These are phyloP conservation scores for Panicum hallii DNA, from an alignment of 202 grass and related monocot species.

Conservation along the genomic window DNA sequence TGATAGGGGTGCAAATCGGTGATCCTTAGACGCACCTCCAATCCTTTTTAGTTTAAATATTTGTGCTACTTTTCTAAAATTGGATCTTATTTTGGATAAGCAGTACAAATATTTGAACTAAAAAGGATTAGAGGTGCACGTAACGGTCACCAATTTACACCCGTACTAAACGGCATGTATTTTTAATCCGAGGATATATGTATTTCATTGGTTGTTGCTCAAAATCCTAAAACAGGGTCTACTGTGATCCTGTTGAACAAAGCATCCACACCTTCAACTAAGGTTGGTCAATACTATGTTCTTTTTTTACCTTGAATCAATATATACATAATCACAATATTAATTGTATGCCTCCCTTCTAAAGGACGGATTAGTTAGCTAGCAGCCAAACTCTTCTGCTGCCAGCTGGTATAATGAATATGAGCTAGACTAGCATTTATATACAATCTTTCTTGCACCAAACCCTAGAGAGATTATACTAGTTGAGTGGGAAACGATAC, in stretches of 20 bases:
- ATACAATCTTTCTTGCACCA: neutral
- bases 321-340: neutral
- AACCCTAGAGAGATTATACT: slow-evolving; percentile 9
- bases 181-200: neutral
- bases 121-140: no score
- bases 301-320: neutral
- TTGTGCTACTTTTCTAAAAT: no score
- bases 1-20: neutral
- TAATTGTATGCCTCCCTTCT: neutral
- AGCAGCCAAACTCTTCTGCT: neutral
- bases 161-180: neutral
- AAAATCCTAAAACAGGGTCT: neutral
- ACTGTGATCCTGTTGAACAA: neutral
- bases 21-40: no score
- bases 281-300: neutral
- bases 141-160: no score
- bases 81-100: no score
- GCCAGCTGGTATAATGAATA: neutral
- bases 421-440: neutral
- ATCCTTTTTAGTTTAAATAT: no score
- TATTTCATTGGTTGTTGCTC: neutral
- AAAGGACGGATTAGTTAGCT: neutral
- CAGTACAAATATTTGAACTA: no score
- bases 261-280: neutral
- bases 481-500: neutral